Base-by-base conservation (phyloP, 192 early-diverging fungal species). In the Podila minutissima region DNA sequence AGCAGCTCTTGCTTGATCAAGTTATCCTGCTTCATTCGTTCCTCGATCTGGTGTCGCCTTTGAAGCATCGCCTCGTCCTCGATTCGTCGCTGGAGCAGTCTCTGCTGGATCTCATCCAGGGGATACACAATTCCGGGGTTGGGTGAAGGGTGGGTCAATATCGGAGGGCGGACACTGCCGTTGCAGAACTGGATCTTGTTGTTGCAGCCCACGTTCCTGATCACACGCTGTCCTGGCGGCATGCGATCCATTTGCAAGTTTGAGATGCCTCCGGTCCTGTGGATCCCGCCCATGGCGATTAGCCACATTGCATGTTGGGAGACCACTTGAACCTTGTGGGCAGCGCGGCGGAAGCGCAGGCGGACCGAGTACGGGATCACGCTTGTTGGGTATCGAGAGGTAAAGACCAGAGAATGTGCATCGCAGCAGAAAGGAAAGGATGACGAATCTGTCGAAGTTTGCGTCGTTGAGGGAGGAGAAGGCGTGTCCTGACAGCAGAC, bases 361-460 rank as follows among this genome's bases (percentile, higher is more conserved):
- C 77, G 77, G 49, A 81, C 9, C 0, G 77, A 28, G 41, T 68
- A 73, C 0, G 77, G 71, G 5, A 73, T 28, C 19, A 72, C 17
- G 38, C 55, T 72, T 55, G 55, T 35, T 1, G 77, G 57, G 57
- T 81, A 69, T 26, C 60, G 70, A 0, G 71, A 37, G 3, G 71
- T 59, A 33, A 72, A 81, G 22, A 69, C 58, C 2, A 81, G 62
- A 46, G 77, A 81, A 46, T 81, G 77, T 0, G 77, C 77, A 12
- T 73, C 64, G 29, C 77, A 81, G 58, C 77, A 81, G 35, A 81
- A 72, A n/a, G 77, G 77, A 33, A 73, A 81, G 8, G 53, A 19
- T 26, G 53, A 22, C 10, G 50, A 6, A 4, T n/a, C 50, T 24
- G 53, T 24, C 4, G 68, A 51, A 8, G 59, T n/a, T 49, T 11